A percentile compares a stretch with the other conserved stretches of the same genome.
These are phyloP conservation scores for Excoecaria agallocha DNA, from an alignment of 345 rosid species.

Conservation along the genomic window DNA sequence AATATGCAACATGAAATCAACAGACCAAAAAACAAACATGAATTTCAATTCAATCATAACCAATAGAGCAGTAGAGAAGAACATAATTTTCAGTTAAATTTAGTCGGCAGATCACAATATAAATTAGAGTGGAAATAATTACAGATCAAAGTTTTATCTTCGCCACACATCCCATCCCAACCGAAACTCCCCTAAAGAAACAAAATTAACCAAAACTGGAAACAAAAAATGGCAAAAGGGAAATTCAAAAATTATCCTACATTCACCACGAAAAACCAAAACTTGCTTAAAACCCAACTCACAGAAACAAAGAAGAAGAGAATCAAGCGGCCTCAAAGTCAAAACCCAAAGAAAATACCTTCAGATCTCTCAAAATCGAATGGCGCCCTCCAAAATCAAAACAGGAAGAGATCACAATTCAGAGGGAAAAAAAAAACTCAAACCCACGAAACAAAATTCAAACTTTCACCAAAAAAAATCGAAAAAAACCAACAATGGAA, in stretches of 20 bases:
- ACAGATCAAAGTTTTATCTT: not conserved
- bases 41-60: not conserved
- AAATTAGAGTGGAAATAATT: not conserved
- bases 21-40: not conserved
- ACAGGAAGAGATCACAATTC: not conserved
- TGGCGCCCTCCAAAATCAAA: not conserved
- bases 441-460: not conserved
- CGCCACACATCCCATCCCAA: not conserved
- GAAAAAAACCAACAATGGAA: not conserved
- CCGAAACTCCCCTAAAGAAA: not conserved
- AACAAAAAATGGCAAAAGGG: not conserved
- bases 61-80: not conserved
- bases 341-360: not conserved
- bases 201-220: not conserved
- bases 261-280: not conserved
- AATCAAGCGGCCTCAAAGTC: not conserved
- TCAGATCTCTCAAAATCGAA: constrained; percentile 12
- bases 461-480: not conserved
- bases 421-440: not conserved
- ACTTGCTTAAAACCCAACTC: not conserved
- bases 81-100: not conserved
- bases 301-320: not conserved
- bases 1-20: not conserved
- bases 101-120: not conserved
- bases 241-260: not conserved